A percentile compares a stretch with the other conserved stretches of the same genome.
Conservation (phyloP, 1,139 yeast genomes). For the Blastobotrys illinoisensis region DNA sequence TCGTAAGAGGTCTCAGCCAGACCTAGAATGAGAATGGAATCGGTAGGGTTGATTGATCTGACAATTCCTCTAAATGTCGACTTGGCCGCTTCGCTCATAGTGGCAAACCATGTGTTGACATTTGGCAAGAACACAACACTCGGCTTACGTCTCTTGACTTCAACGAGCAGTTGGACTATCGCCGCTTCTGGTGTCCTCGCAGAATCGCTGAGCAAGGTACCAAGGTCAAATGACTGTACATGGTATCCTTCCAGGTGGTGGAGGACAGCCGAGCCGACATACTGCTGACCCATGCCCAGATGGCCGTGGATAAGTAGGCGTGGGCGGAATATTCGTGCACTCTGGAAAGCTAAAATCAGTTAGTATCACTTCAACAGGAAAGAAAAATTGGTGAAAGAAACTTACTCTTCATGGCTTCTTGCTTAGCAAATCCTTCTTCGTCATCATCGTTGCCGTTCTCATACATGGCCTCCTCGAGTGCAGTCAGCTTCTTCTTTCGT, state of each 20-base stretch:
- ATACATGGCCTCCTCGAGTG: conserved; percentile 66
- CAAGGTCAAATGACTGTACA: conserved; percentile 79
- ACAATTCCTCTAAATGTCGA: conserved; percentile 69
- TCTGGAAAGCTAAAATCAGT: conserved; percentile 34
- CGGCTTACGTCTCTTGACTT: conserved; percentile 87
- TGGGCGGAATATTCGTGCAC: conserved; percentile 75
- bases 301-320: conserved; percentile 68
- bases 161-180: conserved; percentile 77
- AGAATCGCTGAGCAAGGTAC: conserved; percentile 72
- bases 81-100: conserved; percentile 63
- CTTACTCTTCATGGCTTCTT: conserved; percentile 53
- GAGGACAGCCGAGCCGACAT: conserved; percentile 75
- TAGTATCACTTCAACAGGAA: background rate
- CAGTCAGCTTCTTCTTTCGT: conserved; percentile 48
- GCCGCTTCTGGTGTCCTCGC: conserved; percentile 80
- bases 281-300: conserved; percentile 85
- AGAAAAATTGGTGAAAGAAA: background rate
- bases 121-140: conserved; percentile 81
- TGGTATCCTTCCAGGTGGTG: conserved; percentile 86
- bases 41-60: conserved; percentile 64
- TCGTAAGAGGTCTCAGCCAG: conserved; percentile 51
- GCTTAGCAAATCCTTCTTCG: conserved; percentile 58
- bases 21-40: conserved; percentile 72
- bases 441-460: conserved; percentile 54
- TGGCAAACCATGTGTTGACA: conserved; percentile 68